phyloP scores from a whole-genome alignment of 441 rosid genomes.

The Mallotus repandus region DNA sequence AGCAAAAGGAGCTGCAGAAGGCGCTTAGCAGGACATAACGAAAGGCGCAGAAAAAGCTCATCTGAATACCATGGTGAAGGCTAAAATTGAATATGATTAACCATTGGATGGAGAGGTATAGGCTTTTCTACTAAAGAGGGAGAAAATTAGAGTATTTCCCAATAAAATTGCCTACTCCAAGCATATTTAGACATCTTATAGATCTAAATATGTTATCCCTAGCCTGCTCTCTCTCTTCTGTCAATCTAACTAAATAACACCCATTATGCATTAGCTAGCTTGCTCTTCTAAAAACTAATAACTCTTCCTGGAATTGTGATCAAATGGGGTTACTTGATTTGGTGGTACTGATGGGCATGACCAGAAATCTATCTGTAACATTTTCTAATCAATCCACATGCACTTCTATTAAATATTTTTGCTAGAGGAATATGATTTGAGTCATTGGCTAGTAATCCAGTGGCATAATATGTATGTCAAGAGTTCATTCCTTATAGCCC shows the following conservation, averaged over 20 bases:
- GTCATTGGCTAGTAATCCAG: no score
- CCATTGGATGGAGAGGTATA: background rate
- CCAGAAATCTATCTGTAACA: background rate
- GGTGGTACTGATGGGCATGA: background rate
- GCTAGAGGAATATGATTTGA: no score
- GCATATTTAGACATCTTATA: conserved; percentile 11
- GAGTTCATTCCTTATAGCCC: no score
- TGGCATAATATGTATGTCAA: no score
- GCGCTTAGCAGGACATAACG: conserved; percentile 88
- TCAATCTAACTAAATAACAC: conserved; percentile 31
- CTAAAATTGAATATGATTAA: conserved; percentile 22
- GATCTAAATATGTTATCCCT: conserved; percentile 18
- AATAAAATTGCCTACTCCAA: conserved; percentile 13
- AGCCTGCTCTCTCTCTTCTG: conserved; percentile 72
- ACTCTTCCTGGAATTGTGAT: background rate
- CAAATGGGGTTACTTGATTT: background rate
- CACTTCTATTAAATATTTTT: no score
- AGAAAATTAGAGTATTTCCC: conserved; percentile 11
- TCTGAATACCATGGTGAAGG: conserved; percentile 46
- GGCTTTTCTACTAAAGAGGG: conserved; percentile 1
- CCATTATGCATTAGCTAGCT: background rate
- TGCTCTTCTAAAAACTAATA: background rate
- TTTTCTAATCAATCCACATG: no score
- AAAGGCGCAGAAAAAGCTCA: conserved; percentile 71
- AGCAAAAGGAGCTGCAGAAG: conserved; percentile 74